These are phyloP conservation scores for Guyanaporus albipodus DNA, from an alignment of 768 basidiomycete genomes.

Conservation along the genomic window DNA sequence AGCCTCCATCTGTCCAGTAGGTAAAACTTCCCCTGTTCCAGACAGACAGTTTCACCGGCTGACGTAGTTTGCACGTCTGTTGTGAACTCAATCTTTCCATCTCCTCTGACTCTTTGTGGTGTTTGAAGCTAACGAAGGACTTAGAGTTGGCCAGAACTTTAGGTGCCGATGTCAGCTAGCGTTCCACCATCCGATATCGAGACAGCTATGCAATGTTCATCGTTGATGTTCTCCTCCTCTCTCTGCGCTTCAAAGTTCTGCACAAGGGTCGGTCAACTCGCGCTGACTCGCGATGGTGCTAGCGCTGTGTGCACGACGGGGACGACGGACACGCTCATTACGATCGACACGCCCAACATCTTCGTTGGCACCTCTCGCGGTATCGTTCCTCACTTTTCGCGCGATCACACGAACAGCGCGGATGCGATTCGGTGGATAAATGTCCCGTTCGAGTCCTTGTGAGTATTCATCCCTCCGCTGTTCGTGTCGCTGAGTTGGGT, in stretches of 20 bases:
- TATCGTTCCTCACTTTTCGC: slow-evolving; percentile 67
- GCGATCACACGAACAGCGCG: slow-evolving; percentile 50
- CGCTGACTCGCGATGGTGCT: slow-evolving; percentile 11
- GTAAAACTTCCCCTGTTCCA: neutral
- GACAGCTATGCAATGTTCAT: neutral
- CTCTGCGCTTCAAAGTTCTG: slow-evolving; percentile 16
- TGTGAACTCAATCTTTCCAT: too few relatives aligned
- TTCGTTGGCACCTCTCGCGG: slow-evolving; percentile 68
- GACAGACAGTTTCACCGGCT: too few relatives aligned
- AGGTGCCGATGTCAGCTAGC: slow-evolving; percentile 8
- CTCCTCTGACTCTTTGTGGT: too few relatives aligned
- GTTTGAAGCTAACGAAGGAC: neutral
- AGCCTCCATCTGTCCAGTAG: neutral
- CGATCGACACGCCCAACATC: slow-evolving; percentile 58
- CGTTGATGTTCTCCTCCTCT: slow-evolving; percentile 18
- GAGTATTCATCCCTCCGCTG: slow-evolving; percentile 32
- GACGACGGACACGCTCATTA: slow-evolving; percentile 17
- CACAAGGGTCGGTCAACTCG: slow-evolving; percentile 24
- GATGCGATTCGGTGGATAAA: slow-evolving; percentile 58
- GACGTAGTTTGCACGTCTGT: neutral
- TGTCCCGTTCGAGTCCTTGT: slow-evolving; percentile 82
- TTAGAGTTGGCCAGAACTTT: neutral
- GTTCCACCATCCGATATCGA: neutral
- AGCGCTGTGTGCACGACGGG: neutral
- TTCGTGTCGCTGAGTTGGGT: neutral